Evolutionary conservation across 2,329 filamentous ascomycete genomes (phyloP).

Genomic region (Colletotrichum tofieldiae): DNA sequence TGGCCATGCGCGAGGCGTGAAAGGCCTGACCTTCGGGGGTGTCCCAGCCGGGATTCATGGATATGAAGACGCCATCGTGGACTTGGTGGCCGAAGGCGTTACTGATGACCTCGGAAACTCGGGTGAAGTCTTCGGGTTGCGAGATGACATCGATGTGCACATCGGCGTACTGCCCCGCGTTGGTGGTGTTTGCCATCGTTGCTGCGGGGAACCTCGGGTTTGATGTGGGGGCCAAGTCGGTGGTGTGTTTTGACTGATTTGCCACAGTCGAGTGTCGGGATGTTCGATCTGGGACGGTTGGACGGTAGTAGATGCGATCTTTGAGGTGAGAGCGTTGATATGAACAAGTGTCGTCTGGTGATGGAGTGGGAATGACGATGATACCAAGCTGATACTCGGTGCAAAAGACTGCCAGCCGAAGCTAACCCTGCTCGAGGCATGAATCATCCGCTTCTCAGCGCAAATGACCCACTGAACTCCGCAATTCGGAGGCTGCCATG

Average conservation of each 20-base stretch:
- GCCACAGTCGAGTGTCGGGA: not conserved
- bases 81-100: constrained; percentile 66
- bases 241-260: not conserved
- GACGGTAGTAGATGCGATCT: not conserved
- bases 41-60: constrained; percentile 70
- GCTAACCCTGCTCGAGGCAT: not conserved
- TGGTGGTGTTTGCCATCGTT: constrained; percentile 14
- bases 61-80: constrained; percentile 66
- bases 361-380: not conserved
- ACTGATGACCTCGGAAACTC: constrained; percentile 47
- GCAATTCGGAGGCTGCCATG: constrained; percentile 3
- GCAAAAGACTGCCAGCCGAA: not conserved
- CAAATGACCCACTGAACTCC: constrained; percentile 28
- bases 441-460: constrained; percentile 2
- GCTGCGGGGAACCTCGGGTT: constrained; percentile 14
- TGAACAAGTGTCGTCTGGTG: not conserved
- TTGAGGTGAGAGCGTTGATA: not conserved
- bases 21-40: constrained; percentile 59
- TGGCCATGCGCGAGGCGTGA: constrained; percentile 55
- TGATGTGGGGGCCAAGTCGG: not conserved
- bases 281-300: not conserved
- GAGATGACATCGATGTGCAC: constrained; percentile 49
- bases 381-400: not conserved
- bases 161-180: constrained; percentile 28
- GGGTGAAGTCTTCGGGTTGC: constrained; percentile 48